Percentiles rank a stretch among this genome's conserved stretches.
phyloP scores from a whole-genome alignment of 768 basidiomycete species.

The Sporobolomyces roseus region DNA sequence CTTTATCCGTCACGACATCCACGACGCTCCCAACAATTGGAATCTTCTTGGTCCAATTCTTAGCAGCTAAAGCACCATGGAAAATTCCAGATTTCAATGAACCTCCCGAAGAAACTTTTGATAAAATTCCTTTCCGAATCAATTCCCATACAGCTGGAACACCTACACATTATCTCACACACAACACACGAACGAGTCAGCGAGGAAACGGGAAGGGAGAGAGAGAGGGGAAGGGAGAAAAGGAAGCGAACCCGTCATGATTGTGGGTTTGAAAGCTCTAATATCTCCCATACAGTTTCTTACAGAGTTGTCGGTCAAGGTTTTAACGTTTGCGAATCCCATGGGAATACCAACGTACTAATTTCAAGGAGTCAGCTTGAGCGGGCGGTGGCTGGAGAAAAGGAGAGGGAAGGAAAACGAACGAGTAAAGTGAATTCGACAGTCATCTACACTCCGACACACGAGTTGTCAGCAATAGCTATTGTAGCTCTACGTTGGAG shows the following conservation, averaged over 20 bases:
- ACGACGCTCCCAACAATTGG: conserved; percentile 61
- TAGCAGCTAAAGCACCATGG: conserved; percentile 68
- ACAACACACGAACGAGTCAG: neutral
- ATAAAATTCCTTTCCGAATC: conserved; percentile 87
- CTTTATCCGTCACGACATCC: conserved; percentile 57
- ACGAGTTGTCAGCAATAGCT: too few species aligned
- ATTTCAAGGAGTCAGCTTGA: too few species aligned
- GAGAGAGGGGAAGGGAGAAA: neutral
- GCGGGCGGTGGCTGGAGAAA: conserved; percentile 38
- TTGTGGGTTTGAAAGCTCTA: conserved; percentile 71
- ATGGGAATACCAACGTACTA: conserved; percentile 50
- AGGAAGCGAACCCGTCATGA: conserved; percentile 58
- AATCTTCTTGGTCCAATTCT: conserved; percentile 59
- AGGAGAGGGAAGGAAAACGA: neutral
- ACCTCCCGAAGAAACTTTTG: conserved; percentile 69
- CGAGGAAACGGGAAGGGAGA: neutral
- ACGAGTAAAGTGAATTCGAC: conserved; percentile 67
- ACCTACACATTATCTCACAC: conserved; percentile 54
- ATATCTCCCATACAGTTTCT: conserved; percentile 73
- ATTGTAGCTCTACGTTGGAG: too few species aligned
- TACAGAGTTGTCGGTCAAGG: conserved; percentile 73
- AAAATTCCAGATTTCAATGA: conserved; percentile 69
- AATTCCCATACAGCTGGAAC: conserved; percentile 97
- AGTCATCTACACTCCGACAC: conserved; percentile 50
- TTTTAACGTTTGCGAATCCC: conserved; percentile 91